A percentile compares a stretch with the other conserved stretches of the same genome.
phyloP scores from a whole-genome alignment of 331 rosid genomes.

The Dryas integrifolia region DNA sequence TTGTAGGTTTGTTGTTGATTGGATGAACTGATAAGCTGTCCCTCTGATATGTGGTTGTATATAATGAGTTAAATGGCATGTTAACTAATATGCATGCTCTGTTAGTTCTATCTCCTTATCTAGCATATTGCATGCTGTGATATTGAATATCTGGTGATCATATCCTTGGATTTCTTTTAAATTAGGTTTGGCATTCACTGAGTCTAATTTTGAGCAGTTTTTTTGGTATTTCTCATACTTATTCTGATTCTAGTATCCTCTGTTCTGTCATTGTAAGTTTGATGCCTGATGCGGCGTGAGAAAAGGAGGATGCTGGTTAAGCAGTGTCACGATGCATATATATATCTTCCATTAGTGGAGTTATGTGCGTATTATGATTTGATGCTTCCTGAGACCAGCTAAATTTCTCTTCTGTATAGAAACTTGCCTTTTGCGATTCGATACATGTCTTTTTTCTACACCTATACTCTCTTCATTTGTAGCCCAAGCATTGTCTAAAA shows the following conservation, averaged over 20 bases:
- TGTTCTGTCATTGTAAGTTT: not conserved
- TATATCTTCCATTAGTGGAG: not conserved
- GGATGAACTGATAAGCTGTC: not conserved
- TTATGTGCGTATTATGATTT: slow-evolving; percentile 14
- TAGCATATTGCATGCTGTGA: not conserved
- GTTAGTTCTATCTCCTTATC: no score
- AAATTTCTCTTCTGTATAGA: slow-evolving; percentile 29
- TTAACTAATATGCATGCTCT: no score
- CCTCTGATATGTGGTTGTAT: no score
- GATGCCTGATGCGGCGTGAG: no score
- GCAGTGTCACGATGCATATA: slow-evolving; percentile 22
- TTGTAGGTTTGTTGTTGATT: not conserved
- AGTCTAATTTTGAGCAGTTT: no score
- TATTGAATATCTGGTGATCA: not conserved
- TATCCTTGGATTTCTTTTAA: not conserved
- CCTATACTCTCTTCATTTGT: no score
- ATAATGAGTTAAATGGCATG: no score
- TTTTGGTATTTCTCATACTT: no score
- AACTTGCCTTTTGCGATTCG: slow-evolving; percentile 40
- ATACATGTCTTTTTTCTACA: slow-evolving; percentile 9
- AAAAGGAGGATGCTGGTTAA: slow-evolving; percentile 33
- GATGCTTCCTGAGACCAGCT: slow-evolving; percentile 33
- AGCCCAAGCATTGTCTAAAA: no score
- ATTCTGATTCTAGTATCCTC: no score
- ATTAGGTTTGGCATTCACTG: not conserved